Conservation (phyloP, 352 stramenopile species). For the Pythium periplocum region DNA sequence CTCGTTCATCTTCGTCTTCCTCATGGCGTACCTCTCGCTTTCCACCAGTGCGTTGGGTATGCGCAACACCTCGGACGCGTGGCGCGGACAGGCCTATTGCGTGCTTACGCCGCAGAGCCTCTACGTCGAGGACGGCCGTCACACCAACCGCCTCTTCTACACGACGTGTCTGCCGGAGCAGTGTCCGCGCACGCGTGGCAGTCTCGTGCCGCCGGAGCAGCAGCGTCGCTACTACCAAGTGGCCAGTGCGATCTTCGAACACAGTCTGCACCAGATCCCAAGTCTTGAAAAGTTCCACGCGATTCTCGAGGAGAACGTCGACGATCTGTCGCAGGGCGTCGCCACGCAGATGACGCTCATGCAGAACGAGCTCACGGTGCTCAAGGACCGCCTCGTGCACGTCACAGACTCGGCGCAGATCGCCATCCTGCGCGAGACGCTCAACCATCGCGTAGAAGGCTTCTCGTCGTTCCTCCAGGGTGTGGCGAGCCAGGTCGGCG, state of each 20-base stretch:
- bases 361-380: constrained; percentile 45
- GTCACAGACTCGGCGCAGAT: constrained; percentile 53
- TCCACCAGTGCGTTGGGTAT: constrained; percentile 38
- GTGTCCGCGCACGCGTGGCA: constrained; percentile 25
- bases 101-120: constrained; percentile 13
- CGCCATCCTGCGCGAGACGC: constrained; percentile 43
- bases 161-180: constrained; percentile 30
- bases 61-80: constrained; percentile 9
- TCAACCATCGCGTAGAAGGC: constrained; percentile 52
- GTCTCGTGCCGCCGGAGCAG: constrained; percentile 20
- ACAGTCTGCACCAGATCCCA: constrained; percentile 81
- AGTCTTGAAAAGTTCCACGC: constrained; percentile 76
- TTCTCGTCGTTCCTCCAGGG: constrained; percentile 69
- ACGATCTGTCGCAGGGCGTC: constrained; percentile 59
- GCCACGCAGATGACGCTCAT: constrained; percentile 64
- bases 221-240: constrained; percentile 68
- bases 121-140: constrained; percentile 38
- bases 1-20: constrained; percentile 77
- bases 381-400: constrained; percentile 46
- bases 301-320: constrained; percentile 66
- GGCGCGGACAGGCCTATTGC: constrained; percentile 17
- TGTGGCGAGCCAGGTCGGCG: constrained; percentile 64
- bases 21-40: constrained; percentile 73
- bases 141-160: constrained; percentile 49
- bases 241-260: constrained; percentile 73